These are phyloP conservation scores for Carex scoparia DNA, from an alignment of 176 grass and related monocot genomes.

Conservation along the genomic window DNA sequence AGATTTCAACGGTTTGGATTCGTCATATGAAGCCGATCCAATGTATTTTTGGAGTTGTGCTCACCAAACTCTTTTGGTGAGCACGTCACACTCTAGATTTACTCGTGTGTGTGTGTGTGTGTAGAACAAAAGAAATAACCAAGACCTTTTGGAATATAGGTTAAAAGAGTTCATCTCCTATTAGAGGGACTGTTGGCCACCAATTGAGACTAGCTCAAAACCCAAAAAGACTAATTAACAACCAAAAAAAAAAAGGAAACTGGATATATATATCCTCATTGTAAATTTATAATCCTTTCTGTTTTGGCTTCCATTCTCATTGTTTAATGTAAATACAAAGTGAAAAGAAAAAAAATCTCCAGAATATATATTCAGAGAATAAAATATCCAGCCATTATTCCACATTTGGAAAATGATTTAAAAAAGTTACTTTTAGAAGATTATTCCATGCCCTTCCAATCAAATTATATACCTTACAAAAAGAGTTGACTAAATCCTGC, in stretches of 20 bases:
- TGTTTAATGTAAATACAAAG: neutral
- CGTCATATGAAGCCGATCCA: no score
- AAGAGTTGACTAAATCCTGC: constrained; percentile 21
- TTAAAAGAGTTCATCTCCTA: neutral
- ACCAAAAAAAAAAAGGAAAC: neutral
- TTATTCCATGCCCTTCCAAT: neutral
- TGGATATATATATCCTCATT: neutral
- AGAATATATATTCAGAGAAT: neutral
- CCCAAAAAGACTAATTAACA: neutral
- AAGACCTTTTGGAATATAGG: neutral
- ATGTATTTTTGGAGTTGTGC: no score
- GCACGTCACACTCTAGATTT: no score
- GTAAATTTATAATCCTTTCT: neutral
- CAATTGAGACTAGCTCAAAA: neutral
- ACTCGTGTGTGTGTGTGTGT: no score
- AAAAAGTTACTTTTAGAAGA: neutral
- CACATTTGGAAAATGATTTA: neutral
- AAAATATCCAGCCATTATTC: constrained; percentile 17
- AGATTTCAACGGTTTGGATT: no score
- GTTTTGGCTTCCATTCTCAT: neutral
- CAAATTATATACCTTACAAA: neutral
- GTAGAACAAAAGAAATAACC: neutral
- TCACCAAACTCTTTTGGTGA: no score
- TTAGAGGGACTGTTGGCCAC: neutral
- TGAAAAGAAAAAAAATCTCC: neutral